Percentiles rank a stretch among this genome's conserved stretches.
These are phyloP conservation scores for Leccinum imitatum DNA, from an alignment of 768 basidiomycete genomes.

Conservation along the genomic window DNA sequence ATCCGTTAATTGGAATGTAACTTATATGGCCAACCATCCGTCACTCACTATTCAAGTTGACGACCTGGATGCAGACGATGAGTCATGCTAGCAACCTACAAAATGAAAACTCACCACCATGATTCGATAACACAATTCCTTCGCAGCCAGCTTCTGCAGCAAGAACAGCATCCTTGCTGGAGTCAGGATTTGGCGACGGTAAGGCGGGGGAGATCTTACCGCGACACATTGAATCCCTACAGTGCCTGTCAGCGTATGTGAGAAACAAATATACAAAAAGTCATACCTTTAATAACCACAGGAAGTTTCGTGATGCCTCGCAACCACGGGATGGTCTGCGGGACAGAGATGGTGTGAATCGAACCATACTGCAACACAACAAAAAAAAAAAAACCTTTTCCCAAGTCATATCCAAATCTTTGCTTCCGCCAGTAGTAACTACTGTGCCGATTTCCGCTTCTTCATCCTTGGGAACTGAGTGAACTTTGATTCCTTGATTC, in stretches of 20 bases:
- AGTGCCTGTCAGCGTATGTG: conserved; percentile 8
- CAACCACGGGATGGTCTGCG: conserved; percentile 75
- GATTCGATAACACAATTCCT: conserved; percentile 88
- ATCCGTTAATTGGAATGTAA: conserved; percentile 3
- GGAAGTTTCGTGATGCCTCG: conserved; percentile 65
- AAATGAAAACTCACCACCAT: conserved; percentile 60
- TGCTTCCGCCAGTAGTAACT: conserved; percentile 68
- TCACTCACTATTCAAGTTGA: conserved; percentile 76
- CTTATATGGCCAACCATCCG: background rate
- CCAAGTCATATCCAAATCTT: conserved; percentile 79
- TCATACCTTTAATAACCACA: conserved; percentile 68
- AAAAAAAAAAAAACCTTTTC: conserved; percentile 44
- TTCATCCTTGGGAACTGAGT: conserved; percentile 17
- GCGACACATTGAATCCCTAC: conserved; percentile 71
- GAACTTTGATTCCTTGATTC: conserved; percentile 31
- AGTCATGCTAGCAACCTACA: background rate
- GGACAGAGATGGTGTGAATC: background rate
- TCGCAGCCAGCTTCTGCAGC: conserved; percentile 83
- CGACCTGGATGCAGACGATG: conserved; percentile 43
- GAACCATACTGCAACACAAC: background rate
- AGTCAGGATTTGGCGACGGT: conserved; percentile 4
- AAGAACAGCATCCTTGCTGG: conserved; percentile 73
- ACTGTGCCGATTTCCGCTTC: conserved; percentile 41
- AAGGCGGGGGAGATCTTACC: conserved; percentile 32
- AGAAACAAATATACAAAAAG: background rate